Conservation (phyloP, 176 grass and related monocot genomes). For the Zea luxurians region DNA sequence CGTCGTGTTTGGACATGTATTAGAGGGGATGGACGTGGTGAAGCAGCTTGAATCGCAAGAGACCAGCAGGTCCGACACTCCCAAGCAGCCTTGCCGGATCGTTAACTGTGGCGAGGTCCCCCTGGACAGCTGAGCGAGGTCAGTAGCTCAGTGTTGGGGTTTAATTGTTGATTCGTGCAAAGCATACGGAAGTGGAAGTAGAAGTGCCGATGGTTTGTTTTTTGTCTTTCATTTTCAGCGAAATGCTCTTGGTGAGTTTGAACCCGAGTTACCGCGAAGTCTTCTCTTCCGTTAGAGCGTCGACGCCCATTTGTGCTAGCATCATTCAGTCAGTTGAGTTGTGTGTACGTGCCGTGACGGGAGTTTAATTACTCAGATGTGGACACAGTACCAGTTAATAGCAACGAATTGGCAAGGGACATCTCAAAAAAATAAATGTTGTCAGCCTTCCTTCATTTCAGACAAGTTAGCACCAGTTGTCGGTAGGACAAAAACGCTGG, state of each 20-base stretch:
- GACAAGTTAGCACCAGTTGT: neutral
- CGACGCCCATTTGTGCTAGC: neutral
- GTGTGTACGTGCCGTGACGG: neutral
- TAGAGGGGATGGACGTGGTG: slow-evolving; percentile 67
- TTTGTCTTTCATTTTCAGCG: neutral
- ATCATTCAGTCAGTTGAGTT: neutral
- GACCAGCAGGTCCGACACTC: slow-evolving; percentile 56
- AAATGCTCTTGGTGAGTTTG: neutral
- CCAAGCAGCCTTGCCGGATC: slow-evolving; percentile 53
- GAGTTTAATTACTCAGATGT: neutral
- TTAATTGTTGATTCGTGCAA: neutral
- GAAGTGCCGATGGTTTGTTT: neutral
- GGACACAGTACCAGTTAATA: neutral
- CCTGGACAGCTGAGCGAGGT: slow-evolving; percentile 39
- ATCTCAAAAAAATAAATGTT: neutral
- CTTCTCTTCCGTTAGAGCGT: neutral
- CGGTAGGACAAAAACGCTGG: neutral
- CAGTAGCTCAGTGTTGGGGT: neutral
- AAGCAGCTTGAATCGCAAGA: slow-evolving; percentile 66
- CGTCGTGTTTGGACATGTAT: slow-evolving; percentile 66
- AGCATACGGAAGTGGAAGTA: neutral
- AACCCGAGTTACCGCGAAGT: neutral
- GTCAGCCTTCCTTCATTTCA: neutral
- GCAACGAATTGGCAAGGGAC: neutral
- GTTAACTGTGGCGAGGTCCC: slow-evolving; percentile 58